Percentiles rank a stretch among this genome's conserved stretches.
These are phyloP conservation scores for Marchantia paleacea DNA, from an alignment of 225 moss, liverwort and hornwort species.

Conservation along the genomic window DNA sequence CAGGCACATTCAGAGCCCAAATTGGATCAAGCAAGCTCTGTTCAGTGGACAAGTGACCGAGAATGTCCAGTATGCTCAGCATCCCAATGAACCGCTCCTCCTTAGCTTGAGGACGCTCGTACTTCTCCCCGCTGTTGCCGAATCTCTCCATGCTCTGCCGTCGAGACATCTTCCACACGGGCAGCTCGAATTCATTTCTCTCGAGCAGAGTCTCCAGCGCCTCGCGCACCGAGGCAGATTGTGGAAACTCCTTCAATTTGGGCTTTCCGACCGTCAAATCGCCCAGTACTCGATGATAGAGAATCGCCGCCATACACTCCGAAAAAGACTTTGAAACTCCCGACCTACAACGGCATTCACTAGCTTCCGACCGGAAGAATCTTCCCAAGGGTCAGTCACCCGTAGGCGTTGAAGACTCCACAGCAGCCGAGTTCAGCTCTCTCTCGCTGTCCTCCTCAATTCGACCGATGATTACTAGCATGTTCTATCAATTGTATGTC, in stretches of 20 bases:
- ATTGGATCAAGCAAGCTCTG: constrained; percentile 25
- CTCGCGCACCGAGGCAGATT: constrained; percentile 26
- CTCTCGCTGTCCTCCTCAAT: not conserved
- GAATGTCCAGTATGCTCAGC: constrained; percentile 34
- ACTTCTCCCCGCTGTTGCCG: constrained; percentile 9
- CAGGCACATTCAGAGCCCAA: constrained; percentile 26
- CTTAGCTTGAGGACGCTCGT: constrained; percentile 13
- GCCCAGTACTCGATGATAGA: constrained; percentile 25
- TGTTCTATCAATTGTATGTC: not conserved
- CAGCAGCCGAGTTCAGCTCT: not conserved
- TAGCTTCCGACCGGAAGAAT: not conserved
- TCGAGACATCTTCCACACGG: constrained; percentile 30
- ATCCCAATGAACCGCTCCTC: constrained; percentile 31
- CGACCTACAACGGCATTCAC: not conserved
- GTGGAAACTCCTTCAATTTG: constrained; percentile 27
- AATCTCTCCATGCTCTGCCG: constrained; percentile 25
- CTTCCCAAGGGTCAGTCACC: not conserved
- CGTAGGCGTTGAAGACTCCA: not conserved
- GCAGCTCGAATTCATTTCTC: constrained; percentile 26
- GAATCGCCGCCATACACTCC: constrained; percentile 26
- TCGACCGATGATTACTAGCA: not conserved
- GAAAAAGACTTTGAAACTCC: not conserved
- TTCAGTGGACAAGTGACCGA: constrained; percentile 26
- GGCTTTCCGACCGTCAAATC: constrained; percentile 35
- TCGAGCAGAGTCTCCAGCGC: constrained; percentile 29